Evolutionary conservation across 176 grass and related monocot species (phyloP), one percentile per base, ranked within the genome.

Genomic region (Aegilops speltoides): DNA sequence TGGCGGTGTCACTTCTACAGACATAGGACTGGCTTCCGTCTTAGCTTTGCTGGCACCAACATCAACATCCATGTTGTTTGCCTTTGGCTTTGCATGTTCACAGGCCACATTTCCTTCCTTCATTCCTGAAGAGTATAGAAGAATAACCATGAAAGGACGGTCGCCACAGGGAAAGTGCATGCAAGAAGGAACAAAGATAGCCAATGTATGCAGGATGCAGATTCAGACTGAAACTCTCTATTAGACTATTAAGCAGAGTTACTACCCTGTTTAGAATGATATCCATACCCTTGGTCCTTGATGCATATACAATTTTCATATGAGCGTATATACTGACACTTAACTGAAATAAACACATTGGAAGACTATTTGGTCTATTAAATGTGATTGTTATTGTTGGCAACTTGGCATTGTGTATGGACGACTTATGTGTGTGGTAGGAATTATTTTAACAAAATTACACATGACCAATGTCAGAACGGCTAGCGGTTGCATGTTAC

Each of bases 41-140:
- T 86, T 79, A 82, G 77, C 37, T 88, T 80, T 89, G 78, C 16
- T 70, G 23, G 43, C 86, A 61, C 57, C 52, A 23, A 43, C 87
- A 74, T 91, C 89, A 68, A 94, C 87, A 62, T 90, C 83, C 92
- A 99, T 93, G 52, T 13, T 57, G 62, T 88, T 79, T 68, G 69
- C 76, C 37, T 22, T 60, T 38, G 77, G 62, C 28, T 86, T 80
- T 29, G 80, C 19, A 40, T 68, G 78, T 45, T 71, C 81, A 59
- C 19, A 33, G 28, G 25, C 3, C 31, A 38, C 76, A 72, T 82
- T 91, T 75, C 68, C 94, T 91, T 92, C 87, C 34, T 82, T 86
- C 79, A 77, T 66, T 80, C 89, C 92, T 97, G 81, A 12, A 56
- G 3, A 43, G 25, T 57, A 63, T 82, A 45, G 36, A 79, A 78